A percentile compares a stretch with the other conserved stretches of the same genome.
Conservation (phyloP, 441 rosid species). For the Gossypium trilobum region DNA sequence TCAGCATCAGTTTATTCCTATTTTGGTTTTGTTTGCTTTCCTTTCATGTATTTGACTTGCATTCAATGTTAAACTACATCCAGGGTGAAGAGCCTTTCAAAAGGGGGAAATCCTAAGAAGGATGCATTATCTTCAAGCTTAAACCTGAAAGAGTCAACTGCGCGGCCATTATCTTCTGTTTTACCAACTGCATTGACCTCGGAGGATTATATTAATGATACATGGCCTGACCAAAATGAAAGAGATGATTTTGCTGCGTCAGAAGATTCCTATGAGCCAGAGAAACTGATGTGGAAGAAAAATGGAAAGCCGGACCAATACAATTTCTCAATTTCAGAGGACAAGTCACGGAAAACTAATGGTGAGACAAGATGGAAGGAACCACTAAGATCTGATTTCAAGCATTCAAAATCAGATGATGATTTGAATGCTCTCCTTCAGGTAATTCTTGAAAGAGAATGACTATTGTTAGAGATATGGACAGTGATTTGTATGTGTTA, state of each 20-base stretch:
- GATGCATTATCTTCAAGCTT: slow-evolving; percentile 58
- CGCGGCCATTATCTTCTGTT: slow-evolving; percentile 52
- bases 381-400: slow-evolving; percentile 30
- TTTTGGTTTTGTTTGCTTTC: background rate
- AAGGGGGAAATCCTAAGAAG: slow-evolving; percentile 79
- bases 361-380: slow-evolving; percentile 46
- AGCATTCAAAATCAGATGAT: slow-evolving; percentile 5
- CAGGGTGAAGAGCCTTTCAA: slow-evolving; percentile 98
- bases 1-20: background rate
- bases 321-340: slow-evolving; percentile 36
- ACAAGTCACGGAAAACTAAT: slow-evolving; percentile 45
- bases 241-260: slow-evolving; percentile 64
- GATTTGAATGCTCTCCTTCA: slow-evolving; percentile 8
- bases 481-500: background rate
- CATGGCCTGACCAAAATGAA: slow-evolving; percentile 72
- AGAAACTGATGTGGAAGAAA: slow-evolving; percentile 63
- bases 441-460: background rate
- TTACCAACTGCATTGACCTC: slow-evolving; percentile 45
- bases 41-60: background rate
- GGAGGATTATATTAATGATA: slow-evolving; percentile 57
- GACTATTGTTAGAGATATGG: background rate
- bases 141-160: slow-evolving; percentile 69
- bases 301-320: slow-evolving; percentile 53
- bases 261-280: slow-evolving; percentile 59
- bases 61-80: slow-evolving; percentile 10